A percentile compares a stretch with the other conserved stretches of the same genome.
Evolutionary conservation across 2,329 filamentous ascomycete species (phyloP).

Genomic region (Lachnellula hyalina): DNA sequence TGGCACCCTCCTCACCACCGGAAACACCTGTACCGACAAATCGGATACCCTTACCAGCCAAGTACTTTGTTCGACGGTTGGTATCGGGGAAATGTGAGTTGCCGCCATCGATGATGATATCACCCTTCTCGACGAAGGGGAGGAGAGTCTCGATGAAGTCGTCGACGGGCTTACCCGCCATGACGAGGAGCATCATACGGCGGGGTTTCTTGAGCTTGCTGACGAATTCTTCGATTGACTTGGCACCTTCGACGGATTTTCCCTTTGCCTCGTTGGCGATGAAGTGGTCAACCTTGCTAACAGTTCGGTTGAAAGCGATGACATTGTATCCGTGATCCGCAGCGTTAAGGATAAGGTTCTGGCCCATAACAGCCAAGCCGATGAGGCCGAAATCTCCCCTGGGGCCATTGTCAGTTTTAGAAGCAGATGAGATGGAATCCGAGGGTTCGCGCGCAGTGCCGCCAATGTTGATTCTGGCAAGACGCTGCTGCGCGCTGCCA

Average conservation of each 20-base stretch:
- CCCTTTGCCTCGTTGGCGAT: conserved; percentile 85
- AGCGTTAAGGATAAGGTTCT: conserved; percentile 87
- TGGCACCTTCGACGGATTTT: conserved; percentile 91
- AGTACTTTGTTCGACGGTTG: conserved; percentile 93
- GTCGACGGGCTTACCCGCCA: conserved; percentile 96
- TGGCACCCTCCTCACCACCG: conserved; percentile 98
- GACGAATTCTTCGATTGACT: conserved; percentile 91
- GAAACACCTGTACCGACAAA: conserved; percentile 98
- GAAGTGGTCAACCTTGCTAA: conserved; percentile 96
- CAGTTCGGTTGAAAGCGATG: conserved; percentile 97
- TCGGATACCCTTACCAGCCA: conserved; percentile 78
- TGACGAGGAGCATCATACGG: conserved; percentile 97
- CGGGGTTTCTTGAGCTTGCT: conserved; percentile 96
- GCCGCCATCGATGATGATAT: conserved; percentile 99
- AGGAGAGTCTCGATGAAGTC: conserved; percentile 97
- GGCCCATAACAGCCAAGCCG: conserved; percentile 84
- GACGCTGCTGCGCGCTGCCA: conserved; percentile 57
- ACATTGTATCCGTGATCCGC: conserved; percentile 93
- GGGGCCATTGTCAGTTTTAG: conserved; percentile 24
- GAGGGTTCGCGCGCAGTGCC: conserved; percentile 44
- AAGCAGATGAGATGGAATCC: conserved; percentile 27
- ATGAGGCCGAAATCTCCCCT: conserved; percentile 79
- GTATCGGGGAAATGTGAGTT: conserved; percentile 99
- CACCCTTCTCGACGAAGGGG: conserved; percentile 73
- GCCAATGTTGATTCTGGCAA: conserved; percentile 68